Base-by-base conservation (phyloP, 164 flowering plant species). In the Vitis labrusca region DNA sequence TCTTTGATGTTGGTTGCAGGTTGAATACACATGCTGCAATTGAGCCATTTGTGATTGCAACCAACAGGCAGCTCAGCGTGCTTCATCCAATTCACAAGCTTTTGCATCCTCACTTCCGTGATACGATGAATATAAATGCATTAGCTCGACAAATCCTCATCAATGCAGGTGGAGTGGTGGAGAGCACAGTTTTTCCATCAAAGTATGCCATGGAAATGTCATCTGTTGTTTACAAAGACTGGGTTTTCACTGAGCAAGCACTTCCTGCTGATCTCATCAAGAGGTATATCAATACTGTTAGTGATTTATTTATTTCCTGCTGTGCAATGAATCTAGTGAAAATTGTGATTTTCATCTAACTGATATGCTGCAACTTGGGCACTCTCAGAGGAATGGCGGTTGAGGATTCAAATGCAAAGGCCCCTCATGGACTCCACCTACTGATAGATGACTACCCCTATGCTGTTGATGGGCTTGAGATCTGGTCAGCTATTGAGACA, bases 31-130 rank as follows among this genome's bases (percentile, higher is more conserved):
- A 86, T 65, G 88, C 86, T 8, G 75, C 54, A 15, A 80, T 81
- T 15, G 89, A 86, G 65, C 89, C 89, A 17, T 82, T 84, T 68
- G 75, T 86, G 47, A 86, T 86, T 52, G 89, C 85, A 50, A 77
- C 87, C 17, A 84, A 82, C 59, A 71, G 89, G 58, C 89, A 86
- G 58, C 70, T 86, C 4, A 86, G 89, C 44, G 83, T 71, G 64
- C 79, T 84, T 64, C 89, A 86, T 60, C 89, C 89, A 2, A 79
- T 86, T 27, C 47, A 82, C 63, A 86, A 84, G 69, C 85, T 86
- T 66, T 58, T 86, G 65, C 75, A 84, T 59, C 89, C 89, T 19
- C 89, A 86, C 61, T 86, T 82, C 65, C 82, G 84, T 2, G 85
- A 86, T 67, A 84, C 85, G 2, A 80, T 86, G 87, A 75, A 77